These are phyloP conservation scores for Ceratobasidium sp. DNA, from an alignment of 1,284 basidiomycete genomes.

Conservation along the genomic window DNA sequence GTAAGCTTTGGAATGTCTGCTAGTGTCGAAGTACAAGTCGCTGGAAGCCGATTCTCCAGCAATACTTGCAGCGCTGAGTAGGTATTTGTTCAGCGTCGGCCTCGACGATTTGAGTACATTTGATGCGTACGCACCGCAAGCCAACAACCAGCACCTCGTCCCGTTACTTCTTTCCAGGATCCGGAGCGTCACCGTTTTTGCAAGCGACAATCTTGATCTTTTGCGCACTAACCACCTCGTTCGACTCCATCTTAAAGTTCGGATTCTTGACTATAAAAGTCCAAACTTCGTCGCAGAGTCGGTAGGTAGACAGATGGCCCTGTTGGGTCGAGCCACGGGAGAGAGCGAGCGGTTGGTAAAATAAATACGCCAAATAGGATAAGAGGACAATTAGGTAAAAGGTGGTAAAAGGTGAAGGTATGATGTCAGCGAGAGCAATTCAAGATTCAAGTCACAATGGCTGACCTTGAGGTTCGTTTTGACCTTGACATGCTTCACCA, in stretches of 20 bases:
- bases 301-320: slow-evolving; percentile 92
- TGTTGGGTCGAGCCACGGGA: slow-evolving; percentile 51
- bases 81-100: not conserved
- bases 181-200: slow-evolving; percentile 89
- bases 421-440: not conserved
- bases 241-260: slow-evolving; percentile 93
- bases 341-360: not conserved
- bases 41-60: no score
- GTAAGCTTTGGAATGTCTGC: not conserved
- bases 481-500: slow-evolving; percentile 90
- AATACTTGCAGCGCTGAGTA: not conserved
- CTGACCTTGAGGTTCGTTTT: slow-evolving; percentile 90
- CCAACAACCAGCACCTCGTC: not conserved
- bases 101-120: not conserved
- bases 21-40: no score
- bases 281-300: slow-evolving; percentile 97
- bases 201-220: slow-evolving; percentile 96
- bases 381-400: no score
- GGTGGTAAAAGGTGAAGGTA: no score
- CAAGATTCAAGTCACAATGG: not conserved
- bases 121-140: not conserved
- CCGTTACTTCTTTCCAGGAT: slow-evolving; percentile 71
- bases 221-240: slow-evolving; percentile 77
- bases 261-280: slow-evolving; percentile 94
- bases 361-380: not conserved